A percentile compares a stretch with the other conserved stretches of the same genome.
Conservation (phyloP, 345 rosid species). For the Hirschfeldia incana region DNA sequence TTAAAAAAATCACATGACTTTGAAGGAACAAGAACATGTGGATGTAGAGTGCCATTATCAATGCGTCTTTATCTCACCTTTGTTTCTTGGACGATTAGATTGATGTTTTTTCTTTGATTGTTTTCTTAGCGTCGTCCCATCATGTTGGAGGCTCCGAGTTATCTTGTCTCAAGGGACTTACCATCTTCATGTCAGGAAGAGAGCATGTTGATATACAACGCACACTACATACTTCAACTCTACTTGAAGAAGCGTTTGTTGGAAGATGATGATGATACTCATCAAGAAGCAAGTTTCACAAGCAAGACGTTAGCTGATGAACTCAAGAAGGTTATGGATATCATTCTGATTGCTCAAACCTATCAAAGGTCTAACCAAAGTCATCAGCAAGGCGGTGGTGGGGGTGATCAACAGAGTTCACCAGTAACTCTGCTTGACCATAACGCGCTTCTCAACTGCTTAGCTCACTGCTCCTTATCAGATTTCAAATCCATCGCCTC, state of each 20-base stretch:
- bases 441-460: slow-evolving; percentile 51
- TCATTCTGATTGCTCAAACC: slow-evolving; percentile 39
- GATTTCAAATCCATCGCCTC: slow-evolving; percentile 50
- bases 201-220: slow-evolving; percentile 47
- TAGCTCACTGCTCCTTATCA: slow-evolving; percentile 59
- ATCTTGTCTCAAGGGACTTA: slow-evolving; percentile 45
- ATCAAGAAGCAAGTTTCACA: slow-evolving; percentile 17
- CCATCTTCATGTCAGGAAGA: slow-evolving; percentile 52
- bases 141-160: slow-evolving; percentile 2
- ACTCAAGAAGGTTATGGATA: slow-evolving; percentile 18
- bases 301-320: slow-evolving; percentile 13
- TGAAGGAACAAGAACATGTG: not conserved
- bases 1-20: not conserved
- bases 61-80: not conserved
- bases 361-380: slow-evolving; percentile 22
- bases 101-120: not conserved
- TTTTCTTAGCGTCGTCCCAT: not conserved
- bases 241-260: slow-evolving; percentile 38
- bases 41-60: not conserved
- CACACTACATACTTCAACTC: slow-evolving; percentile 41
- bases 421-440: slow-evolving; percentile 28
- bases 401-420: slow-evolving; percentile 12
- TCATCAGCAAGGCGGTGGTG: slow-evolving; percentile 17
- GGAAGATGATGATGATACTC: slow-evolving; percentile 29
- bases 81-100: not conserved